Conservation (phyloP, 805 yeast species). For the Clavispora asparagi region DNA sequence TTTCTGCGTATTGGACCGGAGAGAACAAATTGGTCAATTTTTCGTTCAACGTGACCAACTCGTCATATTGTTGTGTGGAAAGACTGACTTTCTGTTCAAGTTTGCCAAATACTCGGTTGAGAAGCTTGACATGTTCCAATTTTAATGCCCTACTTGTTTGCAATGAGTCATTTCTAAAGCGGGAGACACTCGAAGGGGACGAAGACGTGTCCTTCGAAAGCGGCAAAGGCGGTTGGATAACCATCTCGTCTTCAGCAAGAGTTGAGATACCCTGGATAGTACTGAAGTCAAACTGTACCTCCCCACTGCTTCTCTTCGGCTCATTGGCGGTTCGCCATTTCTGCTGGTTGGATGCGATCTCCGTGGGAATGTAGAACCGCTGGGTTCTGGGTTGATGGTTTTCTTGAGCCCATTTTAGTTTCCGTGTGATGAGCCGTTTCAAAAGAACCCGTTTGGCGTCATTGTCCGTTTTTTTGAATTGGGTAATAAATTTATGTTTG, state of each 20-base stretch:
- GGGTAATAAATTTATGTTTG: conserved; percentile 29
- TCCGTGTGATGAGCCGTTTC: conserved; percentile 29
- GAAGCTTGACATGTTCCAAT: conserved; percentile 14
- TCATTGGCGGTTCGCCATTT: conserved; percentile 19
- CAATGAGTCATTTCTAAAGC: not conserved
- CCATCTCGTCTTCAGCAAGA: not conserved
- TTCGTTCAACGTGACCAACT: conserved; percentile 16
- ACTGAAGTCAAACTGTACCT: conserved; percentile 34
- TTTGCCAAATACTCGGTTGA: conserved; percentile 19
- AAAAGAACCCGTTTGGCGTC: conserved; percentile 14
- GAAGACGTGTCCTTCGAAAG: not conserved
- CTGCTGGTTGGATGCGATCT: conserved; percentile 26
- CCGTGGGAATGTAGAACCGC: conserved; percentile 35
- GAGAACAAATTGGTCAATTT: conserved; percentile 14
- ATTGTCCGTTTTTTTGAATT: conserved; percentile 5
- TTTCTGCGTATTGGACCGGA: conserved; percentile 18
- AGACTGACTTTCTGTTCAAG: conserved; percentile 28
- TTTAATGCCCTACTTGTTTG: conserved; percentile 8
- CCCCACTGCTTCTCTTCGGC: conserved; percentile 2
- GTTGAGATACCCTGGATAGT: conserved; percentile 15
- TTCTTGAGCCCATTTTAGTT: conserved; percentile 36
- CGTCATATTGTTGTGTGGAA: conserved; percentile 29
- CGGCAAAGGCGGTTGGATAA: not conserved
- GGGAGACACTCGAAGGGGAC: not conserved
- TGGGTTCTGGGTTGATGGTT: conserved; percentile 27